phyloP scores from a whole-genome alignment of 352 stramenopile genomes.

The Phytophthora fragariae region DNA sequence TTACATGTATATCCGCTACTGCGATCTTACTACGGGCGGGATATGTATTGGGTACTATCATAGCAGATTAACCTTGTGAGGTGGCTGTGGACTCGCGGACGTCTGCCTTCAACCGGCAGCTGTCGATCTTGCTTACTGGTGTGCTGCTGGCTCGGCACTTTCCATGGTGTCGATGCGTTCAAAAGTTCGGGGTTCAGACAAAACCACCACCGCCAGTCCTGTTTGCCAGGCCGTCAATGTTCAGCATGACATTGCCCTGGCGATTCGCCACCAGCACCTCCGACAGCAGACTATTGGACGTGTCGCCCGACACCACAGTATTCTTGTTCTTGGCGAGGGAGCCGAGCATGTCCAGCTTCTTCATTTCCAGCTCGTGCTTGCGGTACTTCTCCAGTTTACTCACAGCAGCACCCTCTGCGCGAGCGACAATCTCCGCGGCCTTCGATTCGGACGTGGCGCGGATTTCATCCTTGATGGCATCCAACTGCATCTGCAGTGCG shows the following conservation, averaged over 20 bases:
- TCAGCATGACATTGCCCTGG: slow-evolving; percentile 55
- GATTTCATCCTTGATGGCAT: slow-evolving; percentile 47
- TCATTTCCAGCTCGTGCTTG: slow-evolving; percentile 47
- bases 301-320: slow-evolving; percentile 50
- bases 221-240: slow-evolving; percentile 40
- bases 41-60: neutral
- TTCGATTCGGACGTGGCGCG: slow-evolving; percentile 38
- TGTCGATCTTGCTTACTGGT: neutral
- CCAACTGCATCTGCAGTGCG: slow-evolving; percentile 46
- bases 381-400: slow-evolving; percentile 55
- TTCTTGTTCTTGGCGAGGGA: slow-evolving; percentile 53
- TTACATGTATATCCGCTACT: neutral
- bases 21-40: neutral
- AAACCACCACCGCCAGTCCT: slow-evolving; percentile 25
- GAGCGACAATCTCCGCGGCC: slow-evolving; percentile 48
- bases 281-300: slow-evolving; percentile 58
- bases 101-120: slow-evolving; percentile 31
- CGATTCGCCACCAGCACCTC: slow-evolving; percentile 56
- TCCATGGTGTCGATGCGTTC: neutral
- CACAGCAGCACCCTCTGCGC: slow-evolving; percentile 45
- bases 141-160: neutral
- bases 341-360: slow-evolving; percentile 48
- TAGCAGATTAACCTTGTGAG: neutral
- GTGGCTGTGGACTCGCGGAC: neutral
- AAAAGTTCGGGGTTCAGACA: slow-evolving; percentile 18